Evolutionary conservation across 2,329 filamentous ascomycete species (phyloP).

Genomic region (Ophiognomonia clavigignenti-juglandacearum): DNA sequence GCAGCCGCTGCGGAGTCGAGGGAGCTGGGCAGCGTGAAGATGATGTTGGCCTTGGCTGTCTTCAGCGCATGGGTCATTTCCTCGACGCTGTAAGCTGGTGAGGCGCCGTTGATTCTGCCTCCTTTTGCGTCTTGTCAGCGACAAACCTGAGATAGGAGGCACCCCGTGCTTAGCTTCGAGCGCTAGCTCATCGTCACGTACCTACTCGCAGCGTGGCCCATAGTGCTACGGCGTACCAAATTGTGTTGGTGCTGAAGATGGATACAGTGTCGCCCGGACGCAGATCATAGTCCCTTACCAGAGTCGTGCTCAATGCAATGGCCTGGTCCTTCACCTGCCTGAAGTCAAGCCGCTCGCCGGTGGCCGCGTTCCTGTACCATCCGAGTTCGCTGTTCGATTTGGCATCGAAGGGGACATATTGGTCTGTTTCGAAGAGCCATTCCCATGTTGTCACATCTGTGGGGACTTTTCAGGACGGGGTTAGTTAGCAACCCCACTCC

Average conservation of each 20-base stretch:
- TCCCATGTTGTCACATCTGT: conserved; percentile 9
- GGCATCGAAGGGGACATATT: not conserved
- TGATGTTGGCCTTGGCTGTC: conserved; percentile 49
- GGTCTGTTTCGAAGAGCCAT: not conserved
- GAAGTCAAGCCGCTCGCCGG: not conserved
- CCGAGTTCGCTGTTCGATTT: not conserved
- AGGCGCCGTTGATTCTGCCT: conserved; percentile 53
- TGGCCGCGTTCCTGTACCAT: not conserved
- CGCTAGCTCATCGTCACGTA: not conserved
- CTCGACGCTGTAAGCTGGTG: conserved; percentile 56
- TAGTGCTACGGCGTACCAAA: conserved; percentile 4
- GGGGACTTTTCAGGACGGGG: not conserved
- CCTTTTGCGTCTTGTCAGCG: conserved; percentile 24
- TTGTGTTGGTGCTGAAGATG: not conserved
- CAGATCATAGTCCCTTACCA: not conserved
- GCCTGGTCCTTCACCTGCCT: conserved; percentile 3
- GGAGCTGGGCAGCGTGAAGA: conserved; percentile 48
- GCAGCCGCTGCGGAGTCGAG: not conserved
- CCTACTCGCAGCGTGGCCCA: conserved; percentile 1
- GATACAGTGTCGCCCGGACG: conserved; percentile 1
- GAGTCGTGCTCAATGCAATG: not conserved
- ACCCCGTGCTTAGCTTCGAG: not conserved
- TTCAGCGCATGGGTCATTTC: conserved; percentile 60
- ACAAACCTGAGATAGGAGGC: not conserved
- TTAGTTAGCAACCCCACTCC: not conserved